These are phyloP conservation scores for Plasmodium coatneyi DNA, from an alignment of 169 alveolate species.

Conservation along the genomic window DNA sequence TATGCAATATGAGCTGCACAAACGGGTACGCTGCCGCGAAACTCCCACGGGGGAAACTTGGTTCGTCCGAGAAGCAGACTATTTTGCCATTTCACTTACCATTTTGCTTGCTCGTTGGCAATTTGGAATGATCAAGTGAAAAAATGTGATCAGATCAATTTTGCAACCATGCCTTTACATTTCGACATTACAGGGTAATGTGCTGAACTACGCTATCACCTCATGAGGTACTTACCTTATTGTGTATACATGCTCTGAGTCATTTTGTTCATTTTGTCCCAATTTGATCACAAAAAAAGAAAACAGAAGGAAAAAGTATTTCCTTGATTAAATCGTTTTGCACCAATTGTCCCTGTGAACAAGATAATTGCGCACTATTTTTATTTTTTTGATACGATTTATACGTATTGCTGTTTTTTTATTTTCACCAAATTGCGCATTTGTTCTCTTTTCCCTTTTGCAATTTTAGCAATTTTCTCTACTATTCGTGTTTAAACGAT, in stretches of 20 bases:
- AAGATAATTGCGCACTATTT: background rate
- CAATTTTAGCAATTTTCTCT: background rate
- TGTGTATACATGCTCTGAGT: background rate
- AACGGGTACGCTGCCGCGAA: background rate
- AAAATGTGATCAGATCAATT: constrained; percentile 28
- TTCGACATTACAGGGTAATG: background rate
- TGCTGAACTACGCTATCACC: background rate
- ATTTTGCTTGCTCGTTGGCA: background rate
- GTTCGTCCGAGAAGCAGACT: background rate
- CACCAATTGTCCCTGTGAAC: constrained; percentile 47
- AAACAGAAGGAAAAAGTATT: background rate
- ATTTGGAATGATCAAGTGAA: background rate
- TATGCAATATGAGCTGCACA: background rate
- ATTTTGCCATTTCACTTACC: background rate
- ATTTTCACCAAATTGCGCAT: constrained; percentile 10
- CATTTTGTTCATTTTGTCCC: background rate
- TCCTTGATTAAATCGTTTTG: constrained; percentile 15
- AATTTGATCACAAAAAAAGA: constrained; percentile 11
- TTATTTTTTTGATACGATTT: constrained; percentile 11
- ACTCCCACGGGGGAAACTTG: background rate
- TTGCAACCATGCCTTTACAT: background rate
- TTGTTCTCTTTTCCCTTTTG: background rate
- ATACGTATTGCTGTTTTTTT: background rate
- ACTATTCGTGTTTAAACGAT: constrained; percentile 1
- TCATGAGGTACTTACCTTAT: background rate